These are phyloP conservation scores for Syncephalis fuscata DNA, from an alignment of 371 early-diverging fungal species.

Conservation along the genomic window DNA sequence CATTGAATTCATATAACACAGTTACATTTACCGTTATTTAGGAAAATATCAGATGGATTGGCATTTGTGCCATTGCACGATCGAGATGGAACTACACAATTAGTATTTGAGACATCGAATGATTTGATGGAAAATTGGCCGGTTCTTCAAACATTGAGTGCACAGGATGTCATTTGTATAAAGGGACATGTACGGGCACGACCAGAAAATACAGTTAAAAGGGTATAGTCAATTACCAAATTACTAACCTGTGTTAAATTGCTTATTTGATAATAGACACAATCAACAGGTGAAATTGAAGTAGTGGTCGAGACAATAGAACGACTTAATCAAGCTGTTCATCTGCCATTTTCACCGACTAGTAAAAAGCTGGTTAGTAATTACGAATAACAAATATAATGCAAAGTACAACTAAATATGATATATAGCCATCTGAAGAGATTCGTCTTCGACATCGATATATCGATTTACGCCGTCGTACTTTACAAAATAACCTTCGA, in stretches of 20 bases:
- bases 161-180: conserved; percentile 46
- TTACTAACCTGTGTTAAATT: background rate
- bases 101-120: conserved; percentile 21
- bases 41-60: conserved; percentile 37
- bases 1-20: background rate
- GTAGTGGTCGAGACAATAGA: conserved; percentile 34
- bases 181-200: conserved; percentile 38
- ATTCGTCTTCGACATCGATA: conserved; percentile 59
- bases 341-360: conserved; percentile 53
- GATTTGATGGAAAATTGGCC: conserved; percentile 3
- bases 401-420: background rate
- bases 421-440: conserved; percentile 58
- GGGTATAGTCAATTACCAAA: background rate
- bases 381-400: background rate
- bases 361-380: conserved; percentile 32
- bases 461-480: conserved; percentile 62
- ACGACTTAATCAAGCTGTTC: conserved; percentile 51
- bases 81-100: conserved; percentile 41
- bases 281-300: conserved; percentile 51
- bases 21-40: conserved; percentile 5
- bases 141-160: conserved; percentile 16
- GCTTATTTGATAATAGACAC: conserved; percentile 7
- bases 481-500: conserved; percentile 58
- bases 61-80: conserved; percentile 55
- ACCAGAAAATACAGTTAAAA: conserved; percentile 26